Evolutionary conservation across 2,329 filamentous ascomycete genomes (phyloP).

Genomic region (Chalara sp.): DNA sequence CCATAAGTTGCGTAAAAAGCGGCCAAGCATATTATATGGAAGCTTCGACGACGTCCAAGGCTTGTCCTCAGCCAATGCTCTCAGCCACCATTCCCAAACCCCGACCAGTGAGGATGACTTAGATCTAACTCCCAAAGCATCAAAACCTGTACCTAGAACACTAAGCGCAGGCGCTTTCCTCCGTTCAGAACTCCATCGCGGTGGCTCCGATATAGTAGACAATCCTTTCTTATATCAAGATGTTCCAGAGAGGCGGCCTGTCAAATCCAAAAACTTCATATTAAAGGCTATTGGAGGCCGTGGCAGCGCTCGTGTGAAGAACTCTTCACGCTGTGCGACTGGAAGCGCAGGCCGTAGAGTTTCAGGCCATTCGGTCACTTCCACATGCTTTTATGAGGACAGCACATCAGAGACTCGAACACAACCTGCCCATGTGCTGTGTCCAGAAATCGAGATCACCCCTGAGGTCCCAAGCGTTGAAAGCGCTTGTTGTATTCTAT

Average conservation of each 20-base stretch:
- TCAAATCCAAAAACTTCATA: slow-evolving; percentile 26
- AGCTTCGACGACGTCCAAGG: slow-evolving; percentile 9
- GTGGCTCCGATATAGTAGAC: slow-evolving; percentile 6
- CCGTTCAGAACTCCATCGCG: slow-evolving; percentile 18
- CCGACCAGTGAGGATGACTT: slow-evolving; percentile 12
- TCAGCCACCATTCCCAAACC: background rate
- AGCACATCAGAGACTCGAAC: slow-evolving; percentile 1
- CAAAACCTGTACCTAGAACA: slow-evolving; percentile 11
- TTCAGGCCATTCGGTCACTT: slow-evolving; percentile 4
- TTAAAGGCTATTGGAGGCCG: slow-evolving; percentile 20
- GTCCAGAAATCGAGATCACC: slow-evolving; percentile 24
- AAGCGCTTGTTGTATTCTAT: slow-evolving; percentile 24
- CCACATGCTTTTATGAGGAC: slow-evolving; percentile 6
- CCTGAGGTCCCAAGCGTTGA: slow-evolving; percentile 25
- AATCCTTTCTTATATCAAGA: slow-evolving; percentile 7
- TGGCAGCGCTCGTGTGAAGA: slow-evolving; percentile 5
- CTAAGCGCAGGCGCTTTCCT: slow-evolving; percentile 21
- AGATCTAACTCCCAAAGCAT: slow-evolving; percentile 22
- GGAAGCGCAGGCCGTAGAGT: slow-evolving; percentile 4
- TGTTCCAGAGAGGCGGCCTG: slow-evolving; percentile 16
- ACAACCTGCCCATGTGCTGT: slow-evolving; percentile 12
- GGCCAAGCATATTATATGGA: slow-evolving; percentile 13
- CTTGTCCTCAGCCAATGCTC: background rate
- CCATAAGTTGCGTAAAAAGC: slow-evolving; percentile 17
- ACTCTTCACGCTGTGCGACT: slow-evolving; percentile 10